Conservation (phyloP, 73 alveolate genomes). For the Tetrahymena borealis region DNA sequence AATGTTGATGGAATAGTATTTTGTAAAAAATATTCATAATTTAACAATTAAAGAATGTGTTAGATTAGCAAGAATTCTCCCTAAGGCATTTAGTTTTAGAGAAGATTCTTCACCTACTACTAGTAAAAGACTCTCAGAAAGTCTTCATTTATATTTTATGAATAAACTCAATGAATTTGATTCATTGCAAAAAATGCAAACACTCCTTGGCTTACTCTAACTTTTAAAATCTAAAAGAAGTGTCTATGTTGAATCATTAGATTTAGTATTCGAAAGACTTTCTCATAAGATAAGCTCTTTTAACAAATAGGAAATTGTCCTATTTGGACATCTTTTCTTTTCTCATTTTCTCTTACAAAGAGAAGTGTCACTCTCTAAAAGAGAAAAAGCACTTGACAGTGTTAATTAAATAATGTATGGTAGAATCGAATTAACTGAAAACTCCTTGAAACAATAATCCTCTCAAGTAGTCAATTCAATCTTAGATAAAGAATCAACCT, state of each 20-base stretch:
- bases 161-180: not conserved
- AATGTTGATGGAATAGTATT: not conserved
- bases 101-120: not conserved
- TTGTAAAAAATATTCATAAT: not conserved
- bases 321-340: not conserved
- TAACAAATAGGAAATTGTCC: not conserved
- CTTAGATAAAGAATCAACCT: no score
- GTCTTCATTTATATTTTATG: not conserved
- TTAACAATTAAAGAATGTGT: not conserved
- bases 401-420: not conserved
- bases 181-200: not conserved
- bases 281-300: not conserved
- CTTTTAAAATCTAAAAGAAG: not conserved
- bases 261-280: not conserved
- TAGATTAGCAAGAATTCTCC: not conserved
- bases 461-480: not conserved
- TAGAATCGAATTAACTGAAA: not conserved
- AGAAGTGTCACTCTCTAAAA: not conserved
- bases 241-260: not conserved
- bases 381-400: constrained; percentile 1
- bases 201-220: not conserved
- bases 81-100: not conserved
- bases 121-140: not conserved
- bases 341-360: not conserved
- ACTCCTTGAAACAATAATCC: not conserved